Percentiles rank a stretch among this genome's conserved stretches.
Evolutionary conservation across 2,329 filamentous ascomycete genomes (phyloP).

Genomic region (Fusarium annulatum): DNA sequence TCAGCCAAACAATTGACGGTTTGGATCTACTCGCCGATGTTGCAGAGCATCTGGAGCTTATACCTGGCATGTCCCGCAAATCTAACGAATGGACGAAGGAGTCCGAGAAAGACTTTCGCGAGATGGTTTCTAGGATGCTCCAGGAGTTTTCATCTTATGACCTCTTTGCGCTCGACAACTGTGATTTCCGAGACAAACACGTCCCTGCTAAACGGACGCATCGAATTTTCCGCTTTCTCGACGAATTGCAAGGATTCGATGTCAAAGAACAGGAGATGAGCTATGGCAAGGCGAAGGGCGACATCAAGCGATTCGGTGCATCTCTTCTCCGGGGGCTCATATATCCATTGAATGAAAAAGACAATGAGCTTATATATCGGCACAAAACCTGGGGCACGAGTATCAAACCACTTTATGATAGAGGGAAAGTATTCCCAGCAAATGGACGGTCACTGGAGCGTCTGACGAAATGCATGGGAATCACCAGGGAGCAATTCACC

Average conservation of each 20-base stretch:
- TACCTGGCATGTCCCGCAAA: background rate
- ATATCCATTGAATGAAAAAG: conserved; percentile 11
- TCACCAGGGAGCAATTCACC: conserved; percentile 14
- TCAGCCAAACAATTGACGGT: conserved; percentile 35
- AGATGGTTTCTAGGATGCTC: background rate
- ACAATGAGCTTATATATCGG: background rate
- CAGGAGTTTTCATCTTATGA: conserved; percentile 7
- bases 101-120: background rate
- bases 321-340: conserved; percentile 32
- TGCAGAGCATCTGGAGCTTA: conserved; percentile 33
- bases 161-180: conserved; percentile 31
- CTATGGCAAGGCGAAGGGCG: conserved; percentile 31
- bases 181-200: conserved; percentile 5
- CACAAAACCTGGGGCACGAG: background rate
- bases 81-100: background rate
- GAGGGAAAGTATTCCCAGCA: background rate
- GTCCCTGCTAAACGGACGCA: conserved; percentile 24
- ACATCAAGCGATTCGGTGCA: conserved; percentile 42
- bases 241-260: conserved; percentile 35
- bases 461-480: conserved; percentile 22
- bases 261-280: background rate
- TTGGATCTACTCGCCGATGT: conserved; percentile 38
- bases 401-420: background rate
- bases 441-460: background rate
- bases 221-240: conserved; percentile 34